phyloP scores from a whole-genome alignment of 1,284 basidiomycete genomes.

The Cutaneotrichosporon daszewskae region DNA sequence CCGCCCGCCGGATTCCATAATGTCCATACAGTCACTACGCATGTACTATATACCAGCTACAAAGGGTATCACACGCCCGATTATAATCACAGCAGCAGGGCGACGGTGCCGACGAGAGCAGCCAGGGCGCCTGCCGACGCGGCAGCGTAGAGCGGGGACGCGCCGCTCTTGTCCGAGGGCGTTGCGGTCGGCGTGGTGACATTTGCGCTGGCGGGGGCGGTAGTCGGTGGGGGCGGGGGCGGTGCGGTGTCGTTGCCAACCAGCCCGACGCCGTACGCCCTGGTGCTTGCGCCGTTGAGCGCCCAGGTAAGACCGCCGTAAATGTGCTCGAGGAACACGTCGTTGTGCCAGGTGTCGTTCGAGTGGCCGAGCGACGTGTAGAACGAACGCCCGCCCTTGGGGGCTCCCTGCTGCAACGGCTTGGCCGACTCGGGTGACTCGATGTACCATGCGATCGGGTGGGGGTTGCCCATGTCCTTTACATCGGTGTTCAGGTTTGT shows the following conservation, averaged over 20 bases:
- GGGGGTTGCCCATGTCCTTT: conserved; percentile 30
- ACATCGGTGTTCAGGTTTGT: not conserved
- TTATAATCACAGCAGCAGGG: too few species aligned
- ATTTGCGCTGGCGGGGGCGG: too few species aligned
- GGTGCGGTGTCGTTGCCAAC: conserved; percentile 34
- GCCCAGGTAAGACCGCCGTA: conserved; percentile 68
- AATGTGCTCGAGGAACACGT: conserved; percentile 62
- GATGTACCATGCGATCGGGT: conserved; percentile 67
- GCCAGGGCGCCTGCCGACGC: too few species aligned
- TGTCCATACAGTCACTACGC: too few species aligned
- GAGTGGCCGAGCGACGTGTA: conserved; percentile 73
- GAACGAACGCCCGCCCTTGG: conserved; percentile 64
- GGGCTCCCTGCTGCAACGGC: conserved; percentile 35
- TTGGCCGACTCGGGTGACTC: conserved; percentile 58
- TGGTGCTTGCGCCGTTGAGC: conserved; percentile 52
- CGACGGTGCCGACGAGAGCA: too few species aligned
- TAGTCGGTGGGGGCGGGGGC: not conserved
- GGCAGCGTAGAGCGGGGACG: too few species aligned
- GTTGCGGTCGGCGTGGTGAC: too few species aligned
- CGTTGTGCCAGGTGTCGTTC: conserved; percentile 58
- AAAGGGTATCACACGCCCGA: too few species aligned
- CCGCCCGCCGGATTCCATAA: too few species aligned
- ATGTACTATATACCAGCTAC: too few species aligned
- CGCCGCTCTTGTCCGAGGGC: too few species aligned
- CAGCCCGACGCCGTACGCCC: conserved; percentile 37